Evolutionary conservation across 2,329 filamentous ascomycete genomes (phyloP), one percentile per base, ranked within the genome.

Genomic region (Thyridium curvatum): DNA sequence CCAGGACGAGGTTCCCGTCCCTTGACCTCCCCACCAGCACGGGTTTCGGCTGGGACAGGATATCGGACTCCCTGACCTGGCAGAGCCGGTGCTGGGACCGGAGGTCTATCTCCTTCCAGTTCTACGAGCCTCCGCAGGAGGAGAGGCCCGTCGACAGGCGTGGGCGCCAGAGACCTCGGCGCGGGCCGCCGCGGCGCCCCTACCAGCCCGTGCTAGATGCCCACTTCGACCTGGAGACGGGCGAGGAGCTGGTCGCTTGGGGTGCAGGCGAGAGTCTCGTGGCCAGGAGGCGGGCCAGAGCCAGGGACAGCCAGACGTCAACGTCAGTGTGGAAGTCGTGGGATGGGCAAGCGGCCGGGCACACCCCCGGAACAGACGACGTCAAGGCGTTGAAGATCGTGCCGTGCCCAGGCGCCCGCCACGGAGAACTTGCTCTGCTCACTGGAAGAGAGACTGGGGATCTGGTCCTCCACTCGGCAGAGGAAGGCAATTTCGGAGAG

Each of bases 21-120:
- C 51, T 70, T 6, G 42, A 46, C 2, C 46, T 68, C 2, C 59
- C 65, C 0, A 53, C 41, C 34, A 43, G 44, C 3, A 44, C 48
- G 4, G 34, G 42, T 17, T 44, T 39, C 12, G 46, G 41, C 13
- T 74, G 70, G 59, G 44, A 47, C 10, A 46, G 53, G 12, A 52
- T 69, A 18, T 71, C 71, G 7, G 58, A 67, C 18, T 63, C 60
- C 1, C 51, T 74, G 32, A 74, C 73, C 1, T 69, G 67, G 45
- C 65, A 75, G 39, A 65, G 69, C 18, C 63, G 71, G 6, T 71
- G 68, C 47, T 77, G 73, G 74, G 72, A 76, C 35, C 64, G 61
- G 37, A 64, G 70, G 1, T 55, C 64, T 1, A 46, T 69, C 15
- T 58, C 60, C 13, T 63, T 75, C 40, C 58, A 59, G 35, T 52